Base-by-base conservation (phyloP, 257 asterid species). In the Przewalskia tangutica region DNA sequence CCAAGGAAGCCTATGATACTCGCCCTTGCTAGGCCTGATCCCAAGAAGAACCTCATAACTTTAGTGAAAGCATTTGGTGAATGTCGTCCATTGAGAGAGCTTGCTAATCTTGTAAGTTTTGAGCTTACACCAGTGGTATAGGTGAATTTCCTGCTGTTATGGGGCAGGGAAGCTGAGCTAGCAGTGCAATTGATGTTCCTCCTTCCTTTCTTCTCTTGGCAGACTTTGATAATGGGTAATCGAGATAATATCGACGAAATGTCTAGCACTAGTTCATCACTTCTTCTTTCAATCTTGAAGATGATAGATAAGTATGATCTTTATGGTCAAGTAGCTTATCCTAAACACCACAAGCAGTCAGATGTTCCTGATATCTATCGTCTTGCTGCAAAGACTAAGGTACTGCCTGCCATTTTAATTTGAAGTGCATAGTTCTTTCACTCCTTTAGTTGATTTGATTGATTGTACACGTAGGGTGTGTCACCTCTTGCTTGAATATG, bases 1-100 rank as follows among this genome's bases (percentile, higher is more conserved):
- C 98, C 98, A 64, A 92, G 98, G 89, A 96, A 96, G 91, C 99
- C 99, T 63, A 96, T 96, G 99, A 96, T 96, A 87, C 97, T 96
- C 82, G 99, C 99, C 75, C 97, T 96, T 87, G 99, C 99, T 73
- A 94, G 99, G 88, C 99, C 99, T 36, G 99, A 96, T 90, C 99
- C 99, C 44, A 96, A 96, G 89, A 96, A 96, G 88, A 96, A 96
- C 85, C 93, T 96, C 64, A 88, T 88, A 20, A 90, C 99, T 85
- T 87, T 96, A 87, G 99, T 96, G 84, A 96, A 94, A 93, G 99
- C 99, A 84, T 96, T 96, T 89, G 99, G 99, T 78, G 99, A 96
- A 85, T 96, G 99, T 85, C 98, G 97, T 81, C 97, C 97, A 40
- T 86, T 96, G 81, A 89, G 97, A 86, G 98, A 96, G 91, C 99